phyloP scores from a whole-genome alignment of 176 grass and related monocot genomes.

The Rhipidocladum racemiflorum region DNA sequence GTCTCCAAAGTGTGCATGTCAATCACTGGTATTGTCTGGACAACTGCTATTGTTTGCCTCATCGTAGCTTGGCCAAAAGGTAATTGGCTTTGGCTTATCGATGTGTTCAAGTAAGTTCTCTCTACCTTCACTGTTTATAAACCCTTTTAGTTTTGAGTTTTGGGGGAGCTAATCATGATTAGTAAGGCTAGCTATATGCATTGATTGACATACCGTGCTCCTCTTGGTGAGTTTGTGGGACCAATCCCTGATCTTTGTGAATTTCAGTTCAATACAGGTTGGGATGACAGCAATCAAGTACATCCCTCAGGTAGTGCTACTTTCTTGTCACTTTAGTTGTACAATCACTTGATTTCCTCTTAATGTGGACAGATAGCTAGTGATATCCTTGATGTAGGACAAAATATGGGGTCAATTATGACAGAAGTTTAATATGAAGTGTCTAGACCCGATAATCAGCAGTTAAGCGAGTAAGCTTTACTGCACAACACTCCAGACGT shows the following conservation, averaged over 20 bases:
- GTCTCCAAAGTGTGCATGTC: conserved; percentile 71
- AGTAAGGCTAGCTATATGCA: not conserved
- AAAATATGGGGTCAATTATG: not conserved
- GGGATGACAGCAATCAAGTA: conserved; percentile 97
- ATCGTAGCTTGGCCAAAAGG: conserved; percentile 68
- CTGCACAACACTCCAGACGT: not conserved
- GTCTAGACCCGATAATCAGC: not conserved
- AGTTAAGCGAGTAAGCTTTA: not conserved
- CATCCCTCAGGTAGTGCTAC: conserved; percentile 79
- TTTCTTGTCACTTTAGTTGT: conserved; percentile 4
- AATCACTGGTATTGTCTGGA: conserved; percentile 65
- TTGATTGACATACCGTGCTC: not conserved
- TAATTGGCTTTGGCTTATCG: conserved; percentile 96
- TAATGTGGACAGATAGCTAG: not conserved
- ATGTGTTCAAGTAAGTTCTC: conserved; percentile 78
- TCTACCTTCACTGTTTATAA: not conserved
- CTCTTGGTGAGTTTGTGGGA: not conserved
- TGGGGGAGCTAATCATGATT: not conserved
- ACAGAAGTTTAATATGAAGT: not conserved
- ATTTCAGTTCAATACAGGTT: conserved; percentile 94
- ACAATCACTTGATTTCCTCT: not conserved
- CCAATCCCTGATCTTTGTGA: conserved; percentile 5
- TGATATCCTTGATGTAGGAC: not conserved
- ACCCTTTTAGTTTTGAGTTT: not conserved
- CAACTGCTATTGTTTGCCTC: conserved; percentile 59